Evolutionary conservation across 2,329 filamentous ascomycete genomes (phyloP), one percentile per base, ranked within the genome.

Genomic region (Madurella fahalii): DNA sequence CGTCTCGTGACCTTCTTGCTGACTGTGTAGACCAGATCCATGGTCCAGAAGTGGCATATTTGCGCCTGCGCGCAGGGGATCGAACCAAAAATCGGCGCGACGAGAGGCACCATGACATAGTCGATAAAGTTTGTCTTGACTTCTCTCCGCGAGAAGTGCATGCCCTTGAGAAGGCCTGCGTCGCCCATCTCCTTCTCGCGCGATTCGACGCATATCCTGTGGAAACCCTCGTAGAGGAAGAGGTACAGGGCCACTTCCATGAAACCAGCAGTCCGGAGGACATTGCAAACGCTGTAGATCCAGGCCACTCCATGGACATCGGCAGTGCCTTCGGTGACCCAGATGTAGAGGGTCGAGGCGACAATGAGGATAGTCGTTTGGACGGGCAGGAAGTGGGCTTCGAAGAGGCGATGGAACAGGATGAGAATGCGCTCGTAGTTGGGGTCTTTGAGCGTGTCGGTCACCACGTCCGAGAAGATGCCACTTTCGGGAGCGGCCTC

Each of bases 351-450:
- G 0, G 81, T 79, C 0, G 84, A 86, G 2, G 82, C 77, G 42
- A 87, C 63, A 25, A 89, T 75, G 30, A 87, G 73, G 44, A 87
- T 80, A 7, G 80, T 81, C 72, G 83, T 83, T 63, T 89, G 86
- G 15, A 84, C 77, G 0, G 86, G 85, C 20, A 89, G 72, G 66
- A 89, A 89, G 67, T 89, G 86, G 0, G 86, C 86, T 67, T 89
- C 86, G 63, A 86, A 89, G n/a, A 89, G 72, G 16, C 86, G 81
- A 65, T 86, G 83, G 65, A 79, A 77, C 32, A 89, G 75, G 50
- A 80, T 77, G 59, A 82, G 68, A 44, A 84, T 74, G 59, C 77
- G 81, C 64, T 74, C 74, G 74, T 76, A 85, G 65, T 82, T 71
- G 17, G 78, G 79, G 39, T 72, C 72, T 53, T 76, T 71, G 11